Conservation (phyloP, 805 yeast genomes). For the Danielia oregonensis region DNA sequence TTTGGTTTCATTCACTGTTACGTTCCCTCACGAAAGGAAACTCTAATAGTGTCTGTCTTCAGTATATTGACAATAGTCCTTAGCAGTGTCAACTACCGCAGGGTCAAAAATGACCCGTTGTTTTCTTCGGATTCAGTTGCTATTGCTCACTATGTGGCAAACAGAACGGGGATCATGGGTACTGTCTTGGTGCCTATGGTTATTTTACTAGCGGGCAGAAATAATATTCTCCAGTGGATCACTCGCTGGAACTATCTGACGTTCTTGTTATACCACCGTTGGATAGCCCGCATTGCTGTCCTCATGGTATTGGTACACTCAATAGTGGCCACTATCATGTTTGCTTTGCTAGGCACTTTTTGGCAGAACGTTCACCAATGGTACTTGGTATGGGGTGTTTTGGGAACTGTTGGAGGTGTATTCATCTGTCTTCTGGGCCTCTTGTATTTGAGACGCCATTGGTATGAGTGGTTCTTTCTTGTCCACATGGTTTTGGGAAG, state of each 20-base stretch:
- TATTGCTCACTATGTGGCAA: conserved; percentile 7
- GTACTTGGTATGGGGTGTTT: conserved; percentile 13
- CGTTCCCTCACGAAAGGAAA: conserved; percentile 5
- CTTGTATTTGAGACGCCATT: conserved; percentile 17
- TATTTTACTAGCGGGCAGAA: conserved; percentile 16
- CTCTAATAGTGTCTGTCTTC: conserved; percentile 1
- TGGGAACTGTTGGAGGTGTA: conserved; percentile 9
- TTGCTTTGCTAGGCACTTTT: conserved; percentile 3
- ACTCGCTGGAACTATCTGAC: conserved; percentile 16
- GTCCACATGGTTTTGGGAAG: conserved; percentile 20
- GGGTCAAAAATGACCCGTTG: not conserved
- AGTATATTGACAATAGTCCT: not conserved
- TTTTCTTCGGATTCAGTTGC: not conserved
- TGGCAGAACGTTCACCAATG: conserved; percentile 3
- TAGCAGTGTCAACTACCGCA: conserved; percentile 1
- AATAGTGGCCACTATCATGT: conserved; percentile 2
- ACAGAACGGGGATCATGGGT: conserved; percentile 12
- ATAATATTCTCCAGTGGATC: conserved; percentile 16
- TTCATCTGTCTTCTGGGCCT: conserved; percentile 13
- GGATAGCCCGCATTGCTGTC: conserved; percentile 14
- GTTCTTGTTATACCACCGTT: conserved; percentile 13
- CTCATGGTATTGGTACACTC: conserved; percentile 13
- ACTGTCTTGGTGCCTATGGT: conserved; percentile 12
- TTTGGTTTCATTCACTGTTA: conserved; percentile 3
- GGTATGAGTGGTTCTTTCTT: conserved; percentile 21